Percentiles rank a stretch among this genome's conserved stretches.
These are phyloP conservation scores for Scheffersomyces cryptocercus DNA, from an alignment of 1,139 yeast species.

Conservation along the genomic window DNA sequence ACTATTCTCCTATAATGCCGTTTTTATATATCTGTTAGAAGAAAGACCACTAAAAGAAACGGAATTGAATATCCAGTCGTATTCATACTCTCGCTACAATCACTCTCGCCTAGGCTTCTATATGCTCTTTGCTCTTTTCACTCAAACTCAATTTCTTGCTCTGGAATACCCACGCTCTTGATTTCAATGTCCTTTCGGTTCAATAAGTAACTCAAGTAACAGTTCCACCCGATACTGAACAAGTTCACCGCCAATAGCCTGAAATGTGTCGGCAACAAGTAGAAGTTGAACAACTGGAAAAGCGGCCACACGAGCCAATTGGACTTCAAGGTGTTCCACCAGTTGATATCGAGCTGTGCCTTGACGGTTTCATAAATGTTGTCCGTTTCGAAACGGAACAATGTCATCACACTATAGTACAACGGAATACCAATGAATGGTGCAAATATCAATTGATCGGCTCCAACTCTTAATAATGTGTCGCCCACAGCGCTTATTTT, in stretches of 20 bases:
- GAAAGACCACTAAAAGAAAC: too few species aligned
- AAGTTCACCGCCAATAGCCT: constrained; percentile 70
- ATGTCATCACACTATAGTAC: constrained; percentile 67
- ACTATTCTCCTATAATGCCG: too few species aligned
- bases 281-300: constrained; percentile 73
- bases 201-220: constrained; percentile 57
- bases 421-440: constrained; percentile 69
- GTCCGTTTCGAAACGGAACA: constrained; percentile 48
- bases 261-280: constrained; percentile 66
- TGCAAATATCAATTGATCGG: constrained; percentile 77
- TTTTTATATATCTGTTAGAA: too few species aligned
- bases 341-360: constrained; percentile 45
- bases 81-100: too few species aligned
- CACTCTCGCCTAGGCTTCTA: too few species aligned
- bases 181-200: constrained; percentile 5
- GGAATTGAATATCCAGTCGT: too few species aligned
- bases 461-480: constrained; percentile 52
- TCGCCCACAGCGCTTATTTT: constrained; percentile 11
- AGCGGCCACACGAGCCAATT: constrained; percentile 91
- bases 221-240: constrained; percentile 83
- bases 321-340: constrained; percentile 61
- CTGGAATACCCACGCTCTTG: too few species aligned
- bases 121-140: too few species aligned
- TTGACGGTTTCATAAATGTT: constrained; percentile 28
- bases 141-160: too few species aligned